Base-by-base conservation (phyloP, 2,329 filamentous ascomycete species). In the Rutstroemia sydowiana region DNA sequence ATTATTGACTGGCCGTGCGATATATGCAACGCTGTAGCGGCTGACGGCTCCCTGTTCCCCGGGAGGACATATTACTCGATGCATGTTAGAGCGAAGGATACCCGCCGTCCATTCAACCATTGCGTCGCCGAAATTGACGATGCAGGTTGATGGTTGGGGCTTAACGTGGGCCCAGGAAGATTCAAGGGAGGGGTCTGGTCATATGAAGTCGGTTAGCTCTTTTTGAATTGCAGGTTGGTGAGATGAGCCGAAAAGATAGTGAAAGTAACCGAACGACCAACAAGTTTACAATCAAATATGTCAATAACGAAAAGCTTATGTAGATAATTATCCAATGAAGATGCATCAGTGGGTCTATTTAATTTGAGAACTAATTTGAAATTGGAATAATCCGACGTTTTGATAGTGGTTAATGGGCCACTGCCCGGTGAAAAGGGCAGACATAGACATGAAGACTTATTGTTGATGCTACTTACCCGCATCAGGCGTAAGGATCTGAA, bases 11-110 rank as follows among this genome's bases (percentile, higher is more conserved):
- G 75, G 75, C 53, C 76, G 59, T 31, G 70, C 67, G 61, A 79
- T 77, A 57, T 78, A 78, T 16, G 77, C 75, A 18, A 79, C 58
- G 62, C 74, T 77, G 58, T 73, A 75, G 51, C 77, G 65, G 14
- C 39, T 43, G 10, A 37, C 30, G 6, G 32, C 31, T 18, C 32
- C 44, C 36, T 57, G 55, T 31, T 49, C 49, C 2, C 55, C 63
- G 11, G 61, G 63, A 1, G 63, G 55, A 23, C 58, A 55, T 6
- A 57, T 59, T 2, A 66, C 63, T 2, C 65, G 59, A 54, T 67
- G 64, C 37, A 64, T 46, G 21, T 58, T 59, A 16, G 57, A 60
- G 10, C 57, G 52, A 4, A 67, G 48, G 31, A 65, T 45, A 2
- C 63, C 63, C 4, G 50, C 57, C 2, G 58, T 60, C 50, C 59